Evolutionary conservation across 495 filamentous ascomycete species (phyloP).

Genomic region (Neurospora sp.): DNA sequence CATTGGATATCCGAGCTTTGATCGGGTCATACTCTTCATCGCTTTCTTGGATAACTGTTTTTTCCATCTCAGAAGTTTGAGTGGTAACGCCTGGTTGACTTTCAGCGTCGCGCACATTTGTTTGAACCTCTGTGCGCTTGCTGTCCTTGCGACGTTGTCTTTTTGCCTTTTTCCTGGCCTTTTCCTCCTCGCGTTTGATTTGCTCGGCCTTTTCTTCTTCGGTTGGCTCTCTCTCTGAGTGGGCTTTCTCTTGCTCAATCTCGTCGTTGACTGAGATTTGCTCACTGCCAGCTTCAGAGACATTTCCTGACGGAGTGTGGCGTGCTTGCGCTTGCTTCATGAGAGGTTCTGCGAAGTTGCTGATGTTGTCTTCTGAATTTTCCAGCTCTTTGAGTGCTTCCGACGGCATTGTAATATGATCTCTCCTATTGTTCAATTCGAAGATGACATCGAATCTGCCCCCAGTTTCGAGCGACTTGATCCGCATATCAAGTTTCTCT

Average conservation of each 20-base stretch:
- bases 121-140: not conserved
- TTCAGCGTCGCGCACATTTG: not conserved
- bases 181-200: not conserved
- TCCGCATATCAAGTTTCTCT: not conserved
- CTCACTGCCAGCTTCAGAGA: not conserved
- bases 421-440: not conserved
- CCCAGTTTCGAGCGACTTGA: not conserved
- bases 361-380: not conserved
- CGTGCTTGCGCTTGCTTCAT: not conserved
- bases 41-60: not conserved
- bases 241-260: not conserved
- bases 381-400: not conserved
- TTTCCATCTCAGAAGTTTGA: not conserved
- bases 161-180: not conserved
- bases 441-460: not conserved
- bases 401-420: not conserved
- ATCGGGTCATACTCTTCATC: not conserved
- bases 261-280: not conserved
- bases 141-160: not conserved
- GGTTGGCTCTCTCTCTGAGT: not conserved
- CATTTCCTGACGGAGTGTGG: not conserved
- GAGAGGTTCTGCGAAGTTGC: not conserved
- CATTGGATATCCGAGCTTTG: not conserved
- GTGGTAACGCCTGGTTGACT: not conserved
- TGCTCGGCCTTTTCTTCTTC: not conserved